Base-by-base conservation (phyloP, 805 yeast genomes). In the Metschnikowia vanudenii region DNA sequence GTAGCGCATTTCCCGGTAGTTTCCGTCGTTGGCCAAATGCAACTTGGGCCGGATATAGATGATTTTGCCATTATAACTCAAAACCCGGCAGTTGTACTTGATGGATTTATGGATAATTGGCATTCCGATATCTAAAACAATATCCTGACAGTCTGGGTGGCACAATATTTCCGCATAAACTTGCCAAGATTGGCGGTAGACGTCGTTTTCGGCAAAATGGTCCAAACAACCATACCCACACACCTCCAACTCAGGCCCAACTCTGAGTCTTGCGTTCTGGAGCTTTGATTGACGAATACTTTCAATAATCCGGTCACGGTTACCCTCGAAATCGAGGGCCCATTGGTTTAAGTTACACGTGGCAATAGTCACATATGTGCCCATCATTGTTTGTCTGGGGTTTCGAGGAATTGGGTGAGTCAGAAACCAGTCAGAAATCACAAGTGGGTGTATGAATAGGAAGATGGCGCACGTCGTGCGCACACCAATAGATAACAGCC, bases 321-420 rank as follows among this genome's bases (percentile, higher is more conserved):
- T 94, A 4, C 99, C 99, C 65, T 92, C 98, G 65, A 89, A 94
- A 64, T 94, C 99, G 45, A 94, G 74, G 0, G 99, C 97, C 99
- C 99, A 94, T 77, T 94, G 99, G 70, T 94, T 94, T 53, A 94
- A 75, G 58, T 91, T 89, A 68, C 98, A 92, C 1, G 98, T 91
- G 1, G 98, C 91, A 31, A 92, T 72, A 0, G 97, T 92, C 39
- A 91, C 82, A 47, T 85, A 76, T 45, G 88, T 94, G 1, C 95
- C 91, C 97, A 91, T 91, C 22, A 37, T 44, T 17, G 7, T 10
- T 5, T 5, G 5, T 5, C 28, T 26, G 9, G 28, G 28, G 12
- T 5, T 26, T 26, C 24, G 28, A 7, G 28, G 12, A 26, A 26
- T 26, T 26, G 28, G 7, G 24, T 20, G 24, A 20, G 7, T 4